These are phyloP conservation scores for Fusarium pilosicola DNA, from an alignment of 2,329 filamentous ascomycete genomes.

Conservation along the genomic window DNA sequence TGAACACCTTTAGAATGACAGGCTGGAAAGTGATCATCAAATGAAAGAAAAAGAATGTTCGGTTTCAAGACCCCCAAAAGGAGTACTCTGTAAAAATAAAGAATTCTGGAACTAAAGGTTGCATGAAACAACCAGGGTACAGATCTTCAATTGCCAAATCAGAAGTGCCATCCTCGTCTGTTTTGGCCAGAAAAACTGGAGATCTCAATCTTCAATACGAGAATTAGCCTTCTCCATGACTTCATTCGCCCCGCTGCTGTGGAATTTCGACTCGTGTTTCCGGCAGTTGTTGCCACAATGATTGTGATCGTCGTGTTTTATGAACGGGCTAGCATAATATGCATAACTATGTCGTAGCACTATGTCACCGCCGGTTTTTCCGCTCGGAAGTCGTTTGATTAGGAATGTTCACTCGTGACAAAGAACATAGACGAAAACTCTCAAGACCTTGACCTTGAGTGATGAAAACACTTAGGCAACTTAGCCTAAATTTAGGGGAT, in stretches of 20 bases:
- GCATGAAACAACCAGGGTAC: constrained; percentile 5
- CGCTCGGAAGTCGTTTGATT: neutral
- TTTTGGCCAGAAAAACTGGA: neutral
- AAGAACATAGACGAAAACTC: neutral
- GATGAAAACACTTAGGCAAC: rapidly evolving
- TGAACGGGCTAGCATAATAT: neutral
- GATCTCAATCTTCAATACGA: constrained; percentile 16
- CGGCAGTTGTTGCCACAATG: neutral
- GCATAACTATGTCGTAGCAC: neutral
- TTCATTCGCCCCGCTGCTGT: constrained; percentile 7
- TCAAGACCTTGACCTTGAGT: neutral
- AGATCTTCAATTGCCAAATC: neutral
- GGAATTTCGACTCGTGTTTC: neutral
- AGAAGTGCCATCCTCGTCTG: neutral
- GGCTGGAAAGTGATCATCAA: neutral
- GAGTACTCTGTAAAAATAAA: constrained; percentile 2
- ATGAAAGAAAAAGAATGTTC: constrained; percentile 3
- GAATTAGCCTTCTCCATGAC: constrained; percentile 4
- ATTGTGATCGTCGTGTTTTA: constrained; percentile 4
- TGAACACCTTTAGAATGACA: neutral
- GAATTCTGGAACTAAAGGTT: neutral
- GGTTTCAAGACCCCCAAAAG: neutral
- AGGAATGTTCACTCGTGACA: neutral
- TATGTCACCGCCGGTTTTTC: neutral
- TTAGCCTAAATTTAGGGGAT: neutral